Percentiles rank a stretch among this genome's conserved stretches.
These are phyloP conservation scores for Pyrrhoderma noxium DNA, from an alignment of 1,284 basidiomycete species.

Conservation along the genomic window DNA sequence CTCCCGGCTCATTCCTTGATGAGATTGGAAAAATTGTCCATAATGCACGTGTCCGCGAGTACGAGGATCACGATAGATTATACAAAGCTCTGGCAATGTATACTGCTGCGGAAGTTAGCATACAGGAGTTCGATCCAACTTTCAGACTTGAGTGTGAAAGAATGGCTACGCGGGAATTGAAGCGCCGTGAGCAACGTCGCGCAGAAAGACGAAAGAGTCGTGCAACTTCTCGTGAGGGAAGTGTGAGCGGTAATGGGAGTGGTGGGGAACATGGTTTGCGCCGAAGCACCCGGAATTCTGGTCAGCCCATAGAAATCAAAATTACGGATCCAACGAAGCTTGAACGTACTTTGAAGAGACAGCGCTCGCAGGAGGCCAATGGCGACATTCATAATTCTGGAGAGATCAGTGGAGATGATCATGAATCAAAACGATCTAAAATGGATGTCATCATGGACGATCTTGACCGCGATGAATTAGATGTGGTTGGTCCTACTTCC, in stretches of 20 bases:
- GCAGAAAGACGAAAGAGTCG: conserved; percentile 46
- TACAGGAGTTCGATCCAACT: conserved; percentile 82
- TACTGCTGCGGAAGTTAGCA: conserved; percentile 79
- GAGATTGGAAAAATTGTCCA: conserved; percentile 87
- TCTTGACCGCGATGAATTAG: conserved; percentile 37
- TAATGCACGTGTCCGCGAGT: conserved; percentile 65
- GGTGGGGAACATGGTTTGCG: conserved; percentile 36
- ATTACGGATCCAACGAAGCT: conserved; percentile 67
- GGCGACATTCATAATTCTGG: conserved; percentile 50
- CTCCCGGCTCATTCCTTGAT: conserved; percentile 80
- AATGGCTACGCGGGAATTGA: conserved; percentile 77
- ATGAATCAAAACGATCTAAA: conserved; percentile 50
- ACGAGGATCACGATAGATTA: conserved; percentile 71
- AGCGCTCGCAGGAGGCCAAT: conserved; percentile 51
- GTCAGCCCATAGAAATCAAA: conserved; percentile 56
- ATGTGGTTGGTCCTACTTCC: conserved; percentile 32
- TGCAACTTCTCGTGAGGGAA: conserved; percentile 33
- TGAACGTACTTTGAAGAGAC: conserved; percentile 62
- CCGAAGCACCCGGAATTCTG: conserved; percentile 65
- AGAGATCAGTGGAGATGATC: conserved; percentile 36
- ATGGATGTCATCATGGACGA: conserved; percentile 33
- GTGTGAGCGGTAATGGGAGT: conserved; percentile 25
- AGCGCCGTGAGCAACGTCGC: conserved; percentile 54
- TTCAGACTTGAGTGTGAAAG: conserved; percentile 83
- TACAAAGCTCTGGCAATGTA: conserved; percentile 87